These are phyloP conservation scores for Angophora floribunda DNA, from an alignment of 345 rosid genomes.

Conservation along the genomic window DNA sequence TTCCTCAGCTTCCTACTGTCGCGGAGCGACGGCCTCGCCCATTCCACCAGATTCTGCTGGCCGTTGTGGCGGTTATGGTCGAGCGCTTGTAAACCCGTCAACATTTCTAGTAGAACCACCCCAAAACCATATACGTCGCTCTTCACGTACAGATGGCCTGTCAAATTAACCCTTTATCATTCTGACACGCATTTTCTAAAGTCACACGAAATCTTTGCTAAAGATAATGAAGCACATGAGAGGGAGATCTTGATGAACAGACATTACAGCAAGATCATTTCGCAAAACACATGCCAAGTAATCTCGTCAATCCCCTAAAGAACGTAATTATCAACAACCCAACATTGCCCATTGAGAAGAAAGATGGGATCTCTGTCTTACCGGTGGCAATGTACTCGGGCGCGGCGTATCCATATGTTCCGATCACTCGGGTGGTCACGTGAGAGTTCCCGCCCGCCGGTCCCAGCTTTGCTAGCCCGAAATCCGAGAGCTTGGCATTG, in stretches of 20 bases:
- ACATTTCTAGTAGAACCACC: constrained; percentile 61
- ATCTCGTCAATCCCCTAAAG: background rate
- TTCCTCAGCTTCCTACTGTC: constrained; percentile 41
- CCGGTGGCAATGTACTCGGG: constrained; percentile 86
- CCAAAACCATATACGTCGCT: constrained; percentile 91
- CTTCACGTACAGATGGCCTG: constrained; percentile 74
- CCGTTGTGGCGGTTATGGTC: constrained; percentile 38
- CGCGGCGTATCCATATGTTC: constrained; percentile 86
- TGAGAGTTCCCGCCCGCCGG: constrained; percentile 67
- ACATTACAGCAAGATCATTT: background rate
- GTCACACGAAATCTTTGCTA: background rate
- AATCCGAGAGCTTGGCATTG: constrained; percentile 79
- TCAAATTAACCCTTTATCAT: background rate
- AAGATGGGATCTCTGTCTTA: background rate
- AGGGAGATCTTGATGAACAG: background rate
- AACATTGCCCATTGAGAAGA: background rate
- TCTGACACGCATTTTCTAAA: background rate
- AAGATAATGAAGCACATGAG: background rate
- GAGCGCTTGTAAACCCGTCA: constrained; percentile 51
- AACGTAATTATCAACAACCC: background rate
- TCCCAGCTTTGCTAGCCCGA: constrained; percentile 74
- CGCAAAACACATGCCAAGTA: background rate
- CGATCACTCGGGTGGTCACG: constrained; percentile 65
- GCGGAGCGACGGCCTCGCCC: constrained; percentile 34
- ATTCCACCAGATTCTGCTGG: constrained; percentile 43